Evolutionary conservation across 371 early-diverging fungal species (phyloP).

Genomic region (Nematocida ausubeli): DNA sequence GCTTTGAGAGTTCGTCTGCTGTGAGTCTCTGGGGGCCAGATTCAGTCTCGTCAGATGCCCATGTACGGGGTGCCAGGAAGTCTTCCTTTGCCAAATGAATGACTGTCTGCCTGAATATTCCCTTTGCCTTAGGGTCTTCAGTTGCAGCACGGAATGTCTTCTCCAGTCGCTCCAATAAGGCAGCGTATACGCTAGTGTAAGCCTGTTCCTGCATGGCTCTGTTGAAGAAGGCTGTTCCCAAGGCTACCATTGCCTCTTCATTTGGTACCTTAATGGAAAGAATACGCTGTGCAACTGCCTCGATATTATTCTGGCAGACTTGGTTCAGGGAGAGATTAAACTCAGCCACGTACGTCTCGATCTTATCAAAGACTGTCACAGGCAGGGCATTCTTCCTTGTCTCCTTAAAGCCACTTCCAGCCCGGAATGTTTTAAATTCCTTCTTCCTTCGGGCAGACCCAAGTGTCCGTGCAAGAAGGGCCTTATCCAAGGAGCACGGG

Average conservation of each 20-base stretch:
- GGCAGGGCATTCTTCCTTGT: constrained; percentile 7
- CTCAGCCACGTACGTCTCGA: constrained; percentile 32
- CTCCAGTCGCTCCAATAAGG: constrained; percentile 19
- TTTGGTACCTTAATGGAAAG: constrained; percentile 34
- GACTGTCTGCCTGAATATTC: neutral
- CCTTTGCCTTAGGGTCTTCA: constrained; percentile 34
- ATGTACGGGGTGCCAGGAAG: neutral
- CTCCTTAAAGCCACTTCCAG: neutral
- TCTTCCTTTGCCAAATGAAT: neutral
- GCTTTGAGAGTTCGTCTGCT: constrained; percentile 31
- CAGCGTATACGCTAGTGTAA: constrained; percentile 26
- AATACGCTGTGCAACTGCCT: constrained; percentile 23
- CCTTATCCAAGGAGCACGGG: neutral
- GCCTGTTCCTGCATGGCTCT: constrained; percentile 44
- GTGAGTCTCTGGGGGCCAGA: neutral
- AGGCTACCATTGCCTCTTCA: constrained; percentile 10
- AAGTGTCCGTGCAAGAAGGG: constrained; percentile 1
- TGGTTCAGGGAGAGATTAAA: constrained; percentile 49
- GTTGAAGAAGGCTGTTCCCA: constrained; percentile 31
- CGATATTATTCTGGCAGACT: constrained; percentile 32
- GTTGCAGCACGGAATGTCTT: constrained; percentile 14
- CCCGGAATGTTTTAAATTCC: constrained; percentile 32
- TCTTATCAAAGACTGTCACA: constrained; percentile 16
- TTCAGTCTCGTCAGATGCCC: constrained; percentile 15
- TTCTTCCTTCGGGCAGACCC: constrained; percentile 18